phyloP scores from a whole-genome alignment of 2,329 filamentous ascomycete genomes.

The Cadophora sp. region DNA sequence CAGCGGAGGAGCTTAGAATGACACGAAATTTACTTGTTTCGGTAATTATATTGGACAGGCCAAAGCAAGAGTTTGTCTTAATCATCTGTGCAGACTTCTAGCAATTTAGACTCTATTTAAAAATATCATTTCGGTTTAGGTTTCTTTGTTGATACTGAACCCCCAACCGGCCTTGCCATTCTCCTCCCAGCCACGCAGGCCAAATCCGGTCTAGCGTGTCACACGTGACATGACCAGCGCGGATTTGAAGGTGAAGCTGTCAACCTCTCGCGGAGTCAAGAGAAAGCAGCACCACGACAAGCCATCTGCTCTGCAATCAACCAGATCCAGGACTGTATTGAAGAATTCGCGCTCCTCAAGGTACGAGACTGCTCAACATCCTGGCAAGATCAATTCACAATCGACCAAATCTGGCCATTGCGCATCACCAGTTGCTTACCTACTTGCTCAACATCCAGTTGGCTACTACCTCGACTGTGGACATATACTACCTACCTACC shows the following conservation, averaged over 20 bases:
- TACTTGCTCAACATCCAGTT: conserved; percentile 20
- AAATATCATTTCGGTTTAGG: not conserved
- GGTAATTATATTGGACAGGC: too few species aligned
- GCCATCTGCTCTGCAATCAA: conserved; percentile 29
- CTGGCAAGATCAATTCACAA: conserved; percentile 6
- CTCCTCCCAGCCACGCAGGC: not conserved
- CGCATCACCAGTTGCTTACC: conserved; percentile 19
- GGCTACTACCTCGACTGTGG: conserved; percentile 14
- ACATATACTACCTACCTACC: conserved; percentile 21
- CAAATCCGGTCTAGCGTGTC: not conserved
- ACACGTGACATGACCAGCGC: not conserved
- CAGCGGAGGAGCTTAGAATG: too few species aligned
- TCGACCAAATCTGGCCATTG: conserved; percentile 12
- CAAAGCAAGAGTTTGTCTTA: too few species aligned
- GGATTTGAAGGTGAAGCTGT: conserved; percentile 8
- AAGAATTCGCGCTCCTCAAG: conserved; percentile 19
- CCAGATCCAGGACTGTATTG: conserved; percentile 5
- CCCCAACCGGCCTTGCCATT: not conserved
- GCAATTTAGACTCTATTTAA: too few species aligned
- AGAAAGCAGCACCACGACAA: conserved; percentile 35
- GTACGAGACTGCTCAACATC: conserved; percentile 17
- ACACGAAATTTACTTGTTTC: too few species aligned
- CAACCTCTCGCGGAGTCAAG: conserved; percentile 14
- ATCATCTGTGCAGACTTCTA: too few species aligned
- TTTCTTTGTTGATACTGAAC: too few species aligned